Evolutionary conservation across 257 asterid genomes (phyloP), one percentile per base, ranked within the genome.

Genomic region (Verbascum thapsus): DNA sequence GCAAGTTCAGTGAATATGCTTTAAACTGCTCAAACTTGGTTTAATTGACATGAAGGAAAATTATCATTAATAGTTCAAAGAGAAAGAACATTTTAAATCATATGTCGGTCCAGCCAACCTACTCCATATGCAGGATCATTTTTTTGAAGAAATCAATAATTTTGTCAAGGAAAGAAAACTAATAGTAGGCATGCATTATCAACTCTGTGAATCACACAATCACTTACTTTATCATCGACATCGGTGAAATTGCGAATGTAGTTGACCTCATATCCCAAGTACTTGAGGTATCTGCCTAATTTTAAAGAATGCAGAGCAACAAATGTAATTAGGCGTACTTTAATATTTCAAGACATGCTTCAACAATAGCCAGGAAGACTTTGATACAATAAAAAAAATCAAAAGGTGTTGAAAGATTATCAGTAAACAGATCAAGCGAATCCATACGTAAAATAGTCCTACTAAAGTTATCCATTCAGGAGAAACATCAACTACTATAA

Each of bases 201-300:
- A 41, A n/a, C 50, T 64, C 51, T n/a, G 30, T 18, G 15, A 56
- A 12, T 8, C 41, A 45, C 42, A 41, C 35, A 16, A 10, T 17
- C 6, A 58, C 90, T 61, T 67, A 82, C 96, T 90, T 92, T 92
- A 73, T 91, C 98, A 86, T 91, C 98, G 53, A 91, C 96, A 79
- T 91, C 97, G 3, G 98, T 91, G 84, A 91, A 88, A 74, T 91
- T 91, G 67, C 98, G 97, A 53, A 91, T 88, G 57, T 91, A 91
- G 70, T 85, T 91, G 74, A 88, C 90, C 67, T 91, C 95, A 72
- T 86, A 91, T 48, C 96, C 98, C 94, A 91, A 75, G 76, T 83
- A 75, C 75, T 74, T 88, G 58, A 88, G 95, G 80, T 80, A 91
- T 77, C 98, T 91, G 96, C 87, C 88, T 83, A 81, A 80, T 79